A percentile compares a stretch with the other conserved stretches of the same genome.
phyloP scores from a whole-genome alignment of 192 early-diverging fungal genomes.

The Umbelopsis isabellina region DNA sequence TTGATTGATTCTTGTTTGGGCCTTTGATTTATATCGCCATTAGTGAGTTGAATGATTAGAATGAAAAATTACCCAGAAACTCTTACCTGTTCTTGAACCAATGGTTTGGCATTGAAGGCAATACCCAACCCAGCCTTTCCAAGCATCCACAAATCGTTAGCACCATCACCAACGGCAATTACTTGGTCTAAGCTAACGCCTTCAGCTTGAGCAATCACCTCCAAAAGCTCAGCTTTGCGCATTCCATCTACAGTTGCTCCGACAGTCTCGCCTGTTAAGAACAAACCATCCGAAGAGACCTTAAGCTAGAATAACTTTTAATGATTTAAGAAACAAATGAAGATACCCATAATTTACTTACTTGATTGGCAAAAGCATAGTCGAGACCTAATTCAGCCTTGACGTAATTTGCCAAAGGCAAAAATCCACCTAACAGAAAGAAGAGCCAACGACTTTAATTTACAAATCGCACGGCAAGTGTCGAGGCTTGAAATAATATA shows the following conservation, averaged over 20 bases:
- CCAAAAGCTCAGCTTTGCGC: conserved; percentile 93
- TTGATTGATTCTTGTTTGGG: conserved; percentile 89
- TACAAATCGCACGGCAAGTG: neutral
- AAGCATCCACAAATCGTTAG: conserved; percentile 97
- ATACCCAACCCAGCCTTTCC: conserved; percentile 92
- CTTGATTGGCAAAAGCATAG: conserved; percentile 96
- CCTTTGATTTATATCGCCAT: conserved; percentile 46
- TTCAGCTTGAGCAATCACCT: conserved; percentile 95
- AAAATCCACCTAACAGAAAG: conserved; percentile 74
- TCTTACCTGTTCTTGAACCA: conserved; percentile 83
- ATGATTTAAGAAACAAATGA: neutral
- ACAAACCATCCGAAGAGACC: conserved; percentile 81
- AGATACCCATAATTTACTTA: conserved; percentile 28
- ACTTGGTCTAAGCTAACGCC: conserved; percentile 87
- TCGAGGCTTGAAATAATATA: neutral
- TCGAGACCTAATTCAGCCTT: conserved; percentile 90
- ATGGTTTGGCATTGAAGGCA: conserved; percentile 97
- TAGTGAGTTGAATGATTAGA: neutral
- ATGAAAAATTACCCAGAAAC: neutral
- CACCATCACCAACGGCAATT: conserved; percentile 97
- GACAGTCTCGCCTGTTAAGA: conserved; percentile 84
- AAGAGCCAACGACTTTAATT: neutral
- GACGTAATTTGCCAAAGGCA: conserved; percentile 91
- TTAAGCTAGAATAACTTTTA: conserved; percentile 57
- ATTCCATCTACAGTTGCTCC: conserved; percentile 91